Base-by-base conservation (phyloP, 495 filamentous ascomycete species). In the Neurospora tetraspora region DNA sequence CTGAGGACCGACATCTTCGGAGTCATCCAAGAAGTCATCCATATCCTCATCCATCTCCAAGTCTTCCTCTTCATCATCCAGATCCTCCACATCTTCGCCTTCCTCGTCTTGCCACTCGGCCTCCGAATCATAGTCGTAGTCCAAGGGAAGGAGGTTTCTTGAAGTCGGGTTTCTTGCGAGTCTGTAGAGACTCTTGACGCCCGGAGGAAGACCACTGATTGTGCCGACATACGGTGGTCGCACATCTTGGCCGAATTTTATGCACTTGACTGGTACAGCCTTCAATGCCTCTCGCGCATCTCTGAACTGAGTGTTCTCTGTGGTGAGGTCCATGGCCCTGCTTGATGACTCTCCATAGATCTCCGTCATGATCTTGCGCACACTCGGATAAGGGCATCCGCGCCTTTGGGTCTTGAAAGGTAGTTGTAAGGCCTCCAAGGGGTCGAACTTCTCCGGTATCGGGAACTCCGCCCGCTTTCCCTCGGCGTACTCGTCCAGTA, bases 111-210 rank as follows among this genome's bases (percentile, higher is more conserved):
- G 78, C 72, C 96, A 99, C 81, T 98, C 96, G 0, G 91, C 94
- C 79, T 99, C 96, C 1, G 94, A 98, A 77, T 98, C 96, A 76
- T 98, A 97, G 74, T 96, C 94, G 79, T 99, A 98, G 77, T 96
- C 85, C n/a, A 89, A 85, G 4, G 91, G 86, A 4, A 91, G 89
- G 8, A 96, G 75, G 10, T 78, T 81, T 53, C 87, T 88, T 38
- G 85, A 78, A 70, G 89, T 89, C 0, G 96, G 94, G 42, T 91
- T 92, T 4, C 91, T 86, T n/a, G 90, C 89, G 5, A 96, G 77
- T 72, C 83, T 89, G 11, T 78, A 76, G 6, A 90, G 85, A 27
- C 80, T 81, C 39, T 74, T 71, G 12, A 75, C 69, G 6, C 77
- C 78, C 8, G 87, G 82, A 1, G 89, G 83, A 2, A 86, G 80